Conservation (phyloP, 2,329 filamentous ascomycete genomes). For the Verticillium klebahnii region DNA sequence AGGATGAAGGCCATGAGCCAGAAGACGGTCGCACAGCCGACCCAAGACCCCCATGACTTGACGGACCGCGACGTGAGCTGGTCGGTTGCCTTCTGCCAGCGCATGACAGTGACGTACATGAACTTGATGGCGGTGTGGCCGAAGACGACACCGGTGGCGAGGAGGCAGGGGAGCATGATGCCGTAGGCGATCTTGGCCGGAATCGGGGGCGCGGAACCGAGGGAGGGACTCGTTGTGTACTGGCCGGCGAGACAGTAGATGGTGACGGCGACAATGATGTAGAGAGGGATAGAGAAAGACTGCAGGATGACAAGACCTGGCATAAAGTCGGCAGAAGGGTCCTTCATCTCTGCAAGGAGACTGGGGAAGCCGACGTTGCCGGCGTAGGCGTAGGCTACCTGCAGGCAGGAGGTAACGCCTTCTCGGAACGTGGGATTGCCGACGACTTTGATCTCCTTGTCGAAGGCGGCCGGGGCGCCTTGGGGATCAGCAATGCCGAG, state of each 20-base stretch:
- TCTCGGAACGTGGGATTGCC: conserved; percentile 19
- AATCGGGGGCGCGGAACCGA: conserved; percentile 25
- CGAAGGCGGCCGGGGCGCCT: conserved; percentile 19
- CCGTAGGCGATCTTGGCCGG: conserved; percentile 28
- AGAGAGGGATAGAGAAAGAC: conserved; percentile 25
- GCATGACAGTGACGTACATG: conserved; percentile 27
- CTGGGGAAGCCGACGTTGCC: conserved; percentile 32
- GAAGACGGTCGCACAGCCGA: conserved; percentile 25
- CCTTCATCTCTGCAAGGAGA: conserved; percentile 28
- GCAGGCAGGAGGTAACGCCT: conserved; percentile 26
- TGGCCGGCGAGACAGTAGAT: conserved; percentile 27
- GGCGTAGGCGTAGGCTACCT: conserved; percentile 30
- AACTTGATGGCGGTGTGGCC: conserved; percentile 29
- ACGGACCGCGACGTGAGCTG: conserved; percentile 26
- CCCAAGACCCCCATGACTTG: conserved; percentile 29
- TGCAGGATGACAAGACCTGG: conserved; percentile 25
- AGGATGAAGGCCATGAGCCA: conserved; percentile 29
- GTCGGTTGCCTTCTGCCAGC: conserved; percentile 23
- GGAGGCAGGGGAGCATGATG: conserved; percentile 22
- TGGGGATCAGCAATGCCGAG: conserved; percentile 24
- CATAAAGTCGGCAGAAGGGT: conserved; percentile 24
- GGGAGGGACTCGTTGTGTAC: conserved; percentile 24
- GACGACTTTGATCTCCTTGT: conserved; percentile 19
- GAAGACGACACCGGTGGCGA: conserved; percentile 24
- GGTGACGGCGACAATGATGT: conserved; percentile 24